Base-by-base conservation (phyloP, 371 early-diverging fungal species). In the Mucor circinelloides region DNA sequence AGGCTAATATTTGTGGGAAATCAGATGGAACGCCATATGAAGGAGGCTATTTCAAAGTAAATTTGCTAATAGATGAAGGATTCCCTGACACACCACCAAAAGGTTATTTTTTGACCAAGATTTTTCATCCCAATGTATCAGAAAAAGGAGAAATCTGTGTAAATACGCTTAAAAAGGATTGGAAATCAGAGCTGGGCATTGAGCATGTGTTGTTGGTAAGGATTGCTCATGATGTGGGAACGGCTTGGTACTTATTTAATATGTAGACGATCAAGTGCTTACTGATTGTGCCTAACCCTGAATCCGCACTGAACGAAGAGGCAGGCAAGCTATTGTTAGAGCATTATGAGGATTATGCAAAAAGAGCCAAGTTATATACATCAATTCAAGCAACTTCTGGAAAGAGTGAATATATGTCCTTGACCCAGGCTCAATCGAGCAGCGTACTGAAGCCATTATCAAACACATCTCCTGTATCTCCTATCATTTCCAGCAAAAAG, bases 111-210 rank as follows among this genome's bases (percentile, higher is more conserved):
- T 57, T 87, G 9, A 96, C 96, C 23, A 94, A 93, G 73, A 95
- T 96, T 9, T 97, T 95, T 68, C 97, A 97, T 72, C 97, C 97
- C 8, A 97, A 97, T 71, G 94, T 97, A 0, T 89, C 95, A 6
- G 70, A 81, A 25, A 71, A 75, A 25, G 97, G 97, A 27, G 96
- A 96, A 62, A 93, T 97, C 66, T 97, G 97, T 75, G 95, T 96
- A 28, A 93, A 89, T 74, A 95, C 96, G 9, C 80, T 97, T 30
- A 95, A 96, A 69, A 94, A 91, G 75, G 96, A 96, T 74, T 96
- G 97, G 97, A 90, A 92, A 65, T 80, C 85, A 56, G 90, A 91
- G 21, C 84, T 92, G 8, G 94, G 95, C 0, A 87, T 97, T 27
- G 79, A 77, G 15, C 92, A 95, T 73, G 83, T 96, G 17, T 78